These are phyloP conservation scores for Gossypium raimondii DNA, from an alignment of 345 rosid genomes.

Conservation along the genomic window DNA sequence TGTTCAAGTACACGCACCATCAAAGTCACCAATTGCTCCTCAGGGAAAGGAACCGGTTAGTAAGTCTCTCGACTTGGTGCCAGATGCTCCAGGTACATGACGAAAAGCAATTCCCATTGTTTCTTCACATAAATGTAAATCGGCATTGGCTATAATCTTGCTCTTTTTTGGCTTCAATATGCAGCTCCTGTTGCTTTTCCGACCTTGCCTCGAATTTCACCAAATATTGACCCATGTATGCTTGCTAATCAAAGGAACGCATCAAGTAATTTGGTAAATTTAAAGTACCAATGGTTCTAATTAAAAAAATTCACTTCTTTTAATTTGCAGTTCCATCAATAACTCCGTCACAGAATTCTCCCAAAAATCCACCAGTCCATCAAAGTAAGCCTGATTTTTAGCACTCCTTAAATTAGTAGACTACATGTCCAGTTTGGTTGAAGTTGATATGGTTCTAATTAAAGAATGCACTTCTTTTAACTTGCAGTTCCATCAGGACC, in stretches of 20 bases:
- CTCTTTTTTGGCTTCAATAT: conserved; percentile 13
- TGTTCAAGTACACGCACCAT: conserved; percentile 20
- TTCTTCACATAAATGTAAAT: conserved; percentile 22
- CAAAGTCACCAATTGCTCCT: conserved; percentile 26
- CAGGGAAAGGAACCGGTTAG: conserved; percentile 28
- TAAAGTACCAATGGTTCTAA: conserved; percentile 7
- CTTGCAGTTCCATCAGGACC: conserved; percentile 8
- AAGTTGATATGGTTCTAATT: background rate
- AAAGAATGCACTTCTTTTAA: conserved; percentile 10
- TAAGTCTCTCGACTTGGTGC: conserved; percentile 32
- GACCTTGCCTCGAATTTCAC: conserved; percentile 16
- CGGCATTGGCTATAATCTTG: conserved; percentile 12
- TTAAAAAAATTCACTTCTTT: conserved; percentile 5
- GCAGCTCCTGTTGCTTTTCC: conserved; percentile 19
- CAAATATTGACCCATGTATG: conserved; percentile 25
- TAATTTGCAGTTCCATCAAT: conserved; percentile 11
- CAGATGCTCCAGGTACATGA: conserved; percentile 39
- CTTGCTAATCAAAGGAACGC: conserved; percentile 14
- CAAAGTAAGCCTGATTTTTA: conserved; percentile 12
- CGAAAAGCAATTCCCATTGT: conserved; percentile 9
- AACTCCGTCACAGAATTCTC: conserved; percentile 8
- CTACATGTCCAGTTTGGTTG: conserved; percentile 2
- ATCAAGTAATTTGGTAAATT: background rate
- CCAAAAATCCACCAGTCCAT: conserved; percentile 23
- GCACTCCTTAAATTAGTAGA: background rate